Percentiles rank a stretch among this genome's conserved stretches.
Evolutionary conservation across 2,329 filamentous ascomycete genomes (phyloP).

Genomic region (Cordyceps fumosorosea): DNA sequence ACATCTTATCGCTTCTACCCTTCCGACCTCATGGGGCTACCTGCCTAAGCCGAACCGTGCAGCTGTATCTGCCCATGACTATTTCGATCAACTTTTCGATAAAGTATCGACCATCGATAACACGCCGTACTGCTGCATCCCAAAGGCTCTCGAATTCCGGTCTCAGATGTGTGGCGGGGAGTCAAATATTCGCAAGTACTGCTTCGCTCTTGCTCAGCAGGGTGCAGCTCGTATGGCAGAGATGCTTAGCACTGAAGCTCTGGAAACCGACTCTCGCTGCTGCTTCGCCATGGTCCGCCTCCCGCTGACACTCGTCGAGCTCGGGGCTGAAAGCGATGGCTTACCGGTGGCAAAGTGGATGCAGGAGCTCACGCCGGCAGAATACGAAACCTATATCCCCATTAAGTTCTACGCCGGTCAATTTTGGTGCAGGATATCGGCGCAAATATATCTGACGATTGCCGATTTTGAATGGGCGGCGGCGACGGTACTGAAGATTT

Average conservation of each 20-base stretch:
- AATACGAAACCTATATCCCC: slow-evolving; percentile 52
- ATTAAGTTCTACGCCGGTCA: slow-evolving; percentile 46
- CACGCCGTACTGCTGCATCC: slow-evolving; percentile 55
- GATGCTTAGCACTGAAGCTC: slow-evolving; percentile 33
- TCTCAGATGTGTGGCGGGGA: slow-evolving; percentile 58
- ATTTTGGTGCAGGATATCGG: slow-evolving; percentile 59
- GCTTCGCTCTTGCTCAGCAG: slow-evolving; percentile 43
- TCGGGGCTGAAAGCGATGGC: slow-evolving; percentile 25
- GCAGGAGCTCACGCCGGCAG: slow-evolving; percentile 30
- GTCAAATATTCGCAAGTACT: slow-evolving; percentile 52
- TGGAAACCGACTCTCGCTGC: neutral
- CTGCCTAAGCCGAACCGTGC: slow-evolving; percentile 29
- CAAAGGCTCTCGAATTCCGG: slow-evolving; percentile 57
- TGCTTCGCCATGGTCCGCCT: neutral
- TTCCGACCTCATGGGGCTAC: slow-evolving; percentile 67
- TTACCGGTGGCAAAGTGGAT: slow-evolving; percentile 24
- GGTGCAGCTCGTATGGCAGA: slow-evolving; percentile 50
- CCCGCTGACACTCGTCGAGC: slow-evolving; percentile 32
- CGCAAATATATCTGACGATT: slow-evolving; percentile 60
- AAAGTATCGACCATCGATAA: slow-evolving; percentile 61
- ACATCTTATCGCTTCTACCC: slow-evolving; percentile 54
- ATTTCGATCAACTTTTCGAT: slow-evolving; percentile 58
- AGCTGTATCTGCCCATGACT: slow-evolving; percentile 30
- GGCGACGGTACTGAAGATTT: slow-evolving; percentile 33
- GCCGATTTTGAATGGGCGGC: slow-evolving; percentile 60